A percentile compares a stretch with the other conserved stretches of the same genome.
Evolutionary conservation across 2,329 filamentous ascomycete species (phyloP).

Genomic region (Pseudogymnoascus sp.): DNA sequence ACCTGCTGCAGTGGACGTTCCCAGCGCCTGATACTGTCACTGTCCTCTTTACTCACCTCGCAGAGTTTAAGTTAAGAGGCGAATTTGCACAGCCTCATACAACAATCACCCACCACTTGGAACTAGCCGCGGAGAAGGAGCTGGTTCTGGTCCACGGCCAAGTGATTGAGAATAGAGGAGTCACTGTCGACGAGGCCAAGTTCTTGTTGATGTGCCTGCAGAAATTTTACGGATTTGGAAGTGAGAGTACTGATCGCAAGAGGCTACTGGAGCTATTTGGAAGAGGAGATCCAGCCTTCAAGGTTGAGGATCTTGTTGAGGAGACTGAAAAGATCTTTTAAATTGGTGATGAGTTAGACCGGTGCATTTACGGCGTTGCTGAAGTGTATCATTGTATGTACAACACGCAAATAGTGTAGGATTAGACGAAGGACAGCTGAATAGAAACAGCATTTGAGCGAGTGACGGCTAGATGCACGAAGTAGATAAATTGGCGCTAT

Average conservation of each 20-base stretch:
- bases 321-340: slow-evolving; percentile 74
- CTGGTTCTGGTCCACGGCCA: slow-evolving; percentile 80
- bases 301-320: slow-evolving; percentile 73
- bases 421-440: background rate
- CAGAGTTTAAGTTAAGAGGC: slow-evolving; percentile 83
- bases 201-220: slow-evolving; percentile 91
- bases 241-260: slow-evolving; percentile 50
- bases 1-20: slow-evolving; percentile 95
- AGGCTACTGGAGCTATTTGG: slow-evolving; percentile 75
- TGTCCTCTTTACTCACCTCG: slow-evolving; percentile 87
- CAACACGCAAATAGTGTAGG: background rate
- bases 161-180: slow-evolving; percentile 66
- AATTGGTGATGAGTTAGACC: background rate
- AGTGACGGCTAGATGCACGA: background rate
- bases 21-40: slow-evolving; percentile 61
- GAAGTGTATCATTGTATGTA: slow-evolving; percentile 4
- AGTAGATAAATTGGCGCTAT: no score
- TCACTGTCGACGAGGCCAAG: slow-evolving; percentile 71
- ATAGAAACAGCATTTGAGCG: background rate
- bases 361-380: background rate
- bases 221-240: slow-evolving; percentile 70
- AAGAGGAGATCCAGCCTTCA: slow-evolving; percentile 68
- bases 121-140: slow-evolving; percentile 64
- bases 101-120: slow-evolving; percentile 82
- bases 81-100: slow-evolving; percentile 90